These are phyloP conservation scores for Lenzites betulinus DNA, from an alignment of 768 basidiomycete species.

Conservation along the genomic window DNA sequence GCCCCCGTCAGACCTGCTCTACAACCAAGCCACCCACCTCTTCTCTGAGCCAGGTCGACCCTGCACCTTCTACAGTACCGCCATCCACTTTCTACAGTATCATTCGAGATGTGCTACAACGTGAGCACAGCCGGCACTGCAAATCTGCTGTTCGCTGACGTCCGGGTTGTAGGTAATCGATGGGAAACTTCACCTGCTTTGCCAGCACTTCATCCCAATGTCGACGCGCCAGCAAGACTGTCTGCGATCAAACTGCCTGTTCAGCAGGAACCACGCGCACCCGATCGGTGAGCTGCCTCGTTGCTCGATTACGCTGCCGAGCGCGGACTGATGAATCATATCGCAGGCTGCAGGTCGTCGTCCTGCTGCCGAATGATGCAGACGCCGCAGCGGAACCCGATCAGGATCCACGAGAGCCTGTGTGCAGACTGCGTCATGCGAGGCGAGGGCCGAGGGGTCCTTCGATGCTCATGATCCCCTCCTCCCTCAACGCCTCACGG, in stretches of 20 bases:
- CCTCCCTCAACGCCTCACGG: not conserved
- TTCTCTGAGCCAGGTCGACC: slow-evolving; percentile 23
- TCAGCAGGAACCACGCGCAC: slow-evolving; percentile 67
- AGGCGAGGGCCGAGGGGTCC: slow-evolving; percentile 27
- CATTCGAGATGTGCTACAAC: slow-evolving; percentile 68
- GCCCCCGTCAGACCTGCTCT: not conserved
- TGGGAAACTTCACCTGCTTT: slow-evolving; percentile 69
- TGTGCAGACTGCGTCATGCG: slow-evolving; percentile 41
- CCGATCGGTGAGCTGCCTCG: slow-evolving; percentile 44
- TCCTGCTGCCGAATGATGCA: slow-evolving; percentile 67
- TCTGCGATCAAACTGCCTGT: slow-evolving; percentile 61
- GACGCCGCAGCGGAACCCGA: slow-evolving; percentile 68
- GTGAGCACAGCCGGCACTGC: slow-evolving; percentile 41
- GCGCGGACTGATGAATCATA: slow-evolving; percentile 2
- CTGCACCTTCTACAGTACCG: slow-evolving; percentile 9
- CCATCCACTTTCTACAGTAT: slow-evolving; percentile 7
- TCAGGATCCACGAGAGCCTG: slow-evolving; percentile 61
- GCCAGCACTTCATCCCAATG: slow-evolving; percentile 75
- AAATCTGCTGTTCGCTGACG: slow-evolving; percentile 4
- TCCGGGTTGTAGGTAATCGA: slow-evolving; percentile 61
- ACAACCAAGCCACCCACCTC: slow-evolving; percentile 16
- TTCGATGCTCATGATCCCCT: slow-evolving; percentile 22
- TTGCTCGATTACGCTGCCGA: not conserved
- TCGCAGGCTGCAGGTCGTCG: slow-evolving; percentile 49
- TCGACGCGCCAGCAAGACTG: slow-evolving; percentile 72